phyloP scores from a whole-genome alignment of 371 early-diverging fungal genomes.

The Mortierella sp. region DNA sequence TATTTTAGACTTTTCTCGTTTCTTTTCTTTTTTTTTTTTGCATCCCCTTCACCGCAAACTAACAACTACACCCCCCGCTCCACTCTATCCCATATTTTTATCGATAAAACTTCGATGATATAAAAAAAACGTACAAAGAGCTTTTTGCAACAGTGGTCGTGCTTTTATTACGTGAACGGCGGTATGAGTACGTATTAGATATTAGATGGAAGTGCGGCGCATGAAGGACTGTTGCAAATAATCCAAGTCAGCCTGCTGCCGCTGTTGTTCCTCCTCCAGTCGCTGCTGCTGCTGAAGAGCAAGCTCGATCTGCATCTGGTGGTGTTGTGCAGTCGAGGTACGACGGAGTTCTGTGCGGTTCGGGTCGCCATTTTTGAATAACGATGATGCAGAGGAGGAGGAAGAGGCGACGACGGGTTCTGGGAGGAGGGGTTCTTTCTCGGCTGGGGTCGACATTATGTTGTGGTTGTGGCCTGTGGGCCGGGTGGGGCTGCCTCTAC shows the following conservation, averaged over 20 bases:
- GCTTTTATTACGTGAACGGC: not conserved
- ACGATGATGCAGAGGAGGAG: not conserved
- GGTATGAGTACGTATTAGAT: not conserved
- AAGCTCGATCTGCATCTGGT: conserved; percentile 7
- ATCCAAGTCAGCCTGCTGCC: not conserved
- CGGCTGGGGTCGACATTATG: not conserved
- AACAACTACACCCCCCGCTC: conserved; percentile 2
- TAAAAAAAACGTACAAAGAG: not conserved
- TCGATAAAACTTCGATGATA: not conserved
- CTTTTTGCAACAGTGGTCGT: not conserved
- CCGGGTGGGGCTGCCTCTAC: not conserved
- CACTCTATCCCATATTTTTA: conserved; percentile 9
- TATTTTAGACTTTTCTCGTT: conserved; percentile 4
- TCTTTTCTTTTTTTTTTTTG: not conserved
- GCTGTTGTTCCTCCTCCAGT: not conserved
- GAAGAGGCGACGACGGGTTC: conserved; percentile 13
- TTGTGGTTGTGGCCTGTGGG: not conserved
- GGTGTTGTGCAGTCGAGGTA: conserved; percentile 12
- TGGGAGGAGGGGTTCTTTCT: conserved; percentile 6
- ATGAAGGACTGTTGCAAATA: not conserved
- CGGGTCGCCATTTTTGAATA: not conserved
- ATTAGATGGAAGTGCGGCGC: not conserved
- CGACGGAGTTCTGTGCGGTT: conserved; percentile 3
- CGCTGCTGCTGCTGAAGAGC: not conserved
- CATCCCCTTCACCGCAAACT: not conserved